Base-by-base conservation (phyloP, 2,329 filamentous ascomycete genomes). In the Triangularia setosa region DNA sequence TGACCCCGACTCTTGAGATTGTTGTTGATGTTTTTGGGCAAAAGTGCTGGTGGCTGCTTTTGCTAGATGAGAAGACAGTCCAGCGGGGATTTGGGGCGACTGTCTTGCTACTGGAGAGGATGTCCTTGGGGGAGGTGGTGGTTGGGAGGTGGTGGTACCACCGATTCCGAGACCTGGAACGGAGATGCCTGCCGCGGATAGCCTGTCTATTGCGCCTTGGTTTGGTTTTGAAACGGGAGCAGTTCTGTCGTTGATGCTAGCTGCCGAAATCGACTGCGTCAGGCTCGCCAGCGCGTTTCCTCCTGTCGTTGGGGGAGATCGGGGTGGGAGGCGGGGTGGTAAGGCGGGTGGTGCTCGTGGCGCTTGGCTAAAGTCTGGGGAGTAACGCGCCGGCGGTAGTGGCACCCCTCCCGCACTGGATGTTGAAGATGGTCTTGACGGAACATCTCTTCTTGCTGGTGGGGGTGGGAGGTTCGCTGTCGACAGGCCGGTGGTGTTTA, bases 111-210 rank as follows among this genome's bases (percentile, higher is more conserved):
- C 35, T 3, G 25, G 21, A 12, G 68, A 81, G 85, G 64, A 92
- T 76, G 54, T 88, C 86, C 25, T 24, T 14, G 77, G 72, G 23
- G 64, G 35, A n/a, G 61, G 23, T 30, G 62, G 60, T 18, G 57
- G 18, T 35, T 48, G 40, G n/a, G n/a, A 21, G 54, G 18, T 27
- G 62, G 86, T 30, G n/a, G n/a, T n/a, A n/a, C n/a, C n/a, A 78
- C 87, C 88, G 66, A 96, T 96, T 4, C 90, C 90, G 3, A 97
- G 80, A 0, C 84, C 90, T 0, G 92, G 89, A 0, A 97, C 91
- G 0, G 88, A 90, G 5, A 97, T 82, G 0, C 93, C 93, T 0
- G 91, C 88, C 40, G 87, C 84, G 11, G 88, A 86, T 8, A 97
- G 81, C 52, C 91, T 84, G 64, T 79, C 82, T 62, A 89, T 74